Percentiles rank a stretch among this genome's conserved stretches.
Evolutionary conservation across 768 basidiomycete genomes (phyloP).

Genomic region (Kwoniella mangroviensis): DNA sequence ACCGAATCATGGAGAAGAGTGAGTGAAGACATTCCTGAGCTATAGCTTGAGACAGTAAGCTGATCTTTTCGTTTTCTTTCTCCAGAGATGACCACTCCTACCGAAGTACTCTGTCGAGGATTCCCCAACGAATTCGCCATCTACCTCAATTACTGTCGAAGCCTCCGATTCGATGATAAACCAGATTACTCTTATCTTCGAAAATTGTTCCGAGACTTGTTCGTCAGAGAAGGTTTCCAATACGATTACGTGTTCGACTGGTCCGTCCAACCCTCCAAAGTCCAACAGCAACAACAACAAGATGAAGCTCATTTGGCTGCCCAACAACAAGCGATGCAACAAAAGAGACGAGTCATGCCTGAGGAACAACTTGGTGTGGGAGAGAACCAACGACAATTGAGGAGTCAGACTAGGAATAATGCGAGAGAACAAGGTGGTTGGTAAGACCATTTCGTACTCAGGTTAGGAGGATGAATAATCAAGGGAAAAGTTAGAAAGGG

Average conservation of each 20-base stretch:
- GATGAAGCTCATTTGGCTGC: constrained; percentile 20
- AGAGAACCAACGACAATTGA: constrained; percentile 49
- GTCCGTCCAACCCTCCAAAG: constrained; percentile 59
- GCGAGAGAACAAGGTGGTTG: constrained; percentile 34
- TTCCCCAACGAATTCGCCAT: constrained; percentile 99
- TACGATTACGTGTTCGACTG: constrained; percentile 99
- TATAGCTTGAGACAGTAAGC: too few relatives aligned
- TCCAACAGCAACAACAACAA: constrained; percentile 27
- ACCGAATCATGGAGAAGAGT: constrained; percentile 99
- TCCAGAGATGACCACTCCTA: constrained; percentile 85
- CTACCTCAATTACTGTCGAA: constrained; percentile 98
- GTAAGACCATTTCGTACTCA: neutral
- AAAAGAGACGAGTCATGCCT: constrained; percentile 28
- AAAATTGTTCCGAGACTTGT: constrained; percentile 95
- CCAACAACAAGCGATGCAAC: constrained; percentile 21
- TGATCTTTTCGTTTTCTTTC: neutral
- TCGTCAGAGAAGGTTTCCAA: constrained; percentile 95
- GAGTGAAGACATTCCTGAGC: constrained; percentile 15
- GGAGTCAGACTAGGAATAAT: constrained; percentile 49
- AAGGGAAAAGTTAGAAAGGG: neutral
- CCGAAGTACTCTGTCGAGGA: constrained; percentile 89
- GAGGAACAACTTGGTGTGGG: constrained; percentile 24
- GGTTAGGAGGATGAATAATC: neutral
- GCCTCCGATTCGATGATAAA: constrained; percentile 99
- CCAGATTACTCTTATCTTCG: constrained; percentile 99